phyloP scores from a whole-genome alignment of 2,329 filamentous ascomycete genomes.

The Fonsecaea erecta region DNA sequence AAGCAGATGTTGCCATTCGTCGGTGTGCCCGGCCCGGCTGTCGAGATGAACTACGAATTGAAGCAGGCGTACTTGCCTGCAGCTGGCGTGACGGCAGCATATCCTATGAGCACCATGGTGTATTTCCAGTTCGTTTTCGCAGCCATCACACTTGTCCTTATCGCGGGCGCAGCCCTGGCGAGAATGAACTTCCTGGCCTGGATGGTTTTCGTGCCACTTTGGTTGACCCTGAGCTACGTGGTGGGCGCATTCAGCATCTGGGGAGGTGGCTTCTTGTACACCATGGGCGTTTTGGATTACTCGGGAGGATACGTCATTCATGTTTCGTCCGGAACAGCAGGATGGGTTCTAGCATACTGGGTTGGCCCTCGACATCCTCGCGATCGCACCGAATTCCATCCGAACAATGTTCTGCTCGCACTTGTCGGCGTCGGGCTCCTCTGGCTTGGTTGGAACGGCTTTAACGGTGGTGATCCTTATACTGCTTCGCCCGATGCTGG shows the following conservation, averaged over 20 bases:
- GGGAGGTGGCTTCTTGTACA: constrained; percentile 54
- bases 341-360: constrained; percentile 55
- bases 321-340: constrained; percentile 58
- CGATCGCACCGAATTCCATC: constrained; percentile 53
- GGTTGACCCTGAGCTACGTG: constrained; percentile 55
- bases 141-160: constrained; percentile 56
- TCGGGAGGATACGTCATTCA: constrained; percentile 60
- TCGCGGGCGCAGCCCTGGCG: constrained; percentile 54
- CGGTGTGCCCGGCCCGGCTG: constrained; percentile 53
- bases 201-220: constrained; percentile 59
- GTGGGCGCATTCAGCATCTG: constrained; percentile 51
- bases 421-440: constrained; percentile 56
- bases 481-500: constrained; percentile 56
- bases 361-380: constrained; percentile 53
- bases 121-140: constrained; percentile 62
- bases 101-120: constrained; percentile 56
- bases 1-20: constrained; percentile 57
- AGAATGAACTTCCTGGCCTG: constrained; percentile 59
- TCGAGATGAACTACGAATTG: constrained; percentile 53
- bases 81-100: constrained; percentile 49
- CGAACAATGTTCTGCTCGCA: constrained; percentile 54
- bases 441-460: constrained; percentile 60
- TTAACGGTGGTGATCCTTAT: constrained; percentile 60
- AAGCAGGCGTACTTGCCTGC: constrained; percentile 50
- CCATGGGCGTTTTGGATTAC: constrained; percentile 57